A percentile compares a stretch with the other conserved stretches of the same genome.
phyloP scores from a whole-genome alignment of 2,329 filamentous ascomycete species.

The Clonostachys solani region DNA sequence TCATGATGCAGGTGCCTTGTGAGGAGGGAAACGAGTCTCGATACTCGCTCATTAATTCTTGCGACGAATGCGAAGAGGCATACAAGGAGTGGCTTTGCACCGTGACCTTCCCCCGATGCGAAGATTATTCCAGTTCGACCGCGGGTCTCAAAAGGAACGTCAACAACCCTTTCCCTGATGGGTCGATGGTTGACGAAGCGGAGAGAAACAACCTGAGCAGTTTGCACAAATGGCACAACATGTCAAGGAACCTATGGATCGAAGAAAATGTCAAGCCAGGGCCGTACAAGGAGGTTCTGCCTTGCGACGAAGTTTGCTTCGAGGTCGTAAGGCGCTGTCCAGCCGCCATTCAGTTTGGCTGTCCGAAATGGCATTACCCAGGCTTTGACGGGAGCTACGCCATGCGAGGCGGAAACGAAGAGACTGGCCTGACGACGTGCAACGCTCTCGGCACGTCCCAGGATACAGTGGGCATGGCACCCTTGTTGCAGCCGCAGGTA shows the following conservation, averaged over 20 bases:
- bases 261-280: conserved; percentile 71
- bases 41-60: conserved; percentile 78
- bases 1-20: conserved; percentile 80
- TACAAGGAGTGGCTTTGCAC: conserved; percentile 97
- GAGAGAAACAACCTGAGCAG: conserved; percentile 12
- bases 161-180: conserved; percentile 65
- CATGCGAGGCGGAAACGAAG: conserved; percentile 10
- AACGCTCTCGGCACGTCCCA: conserved; percentile 27
- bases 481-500: conserved; percentile 7
- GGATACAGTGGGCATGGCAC: conserved; percentile 19
- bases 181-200: conserved; percentile 43
- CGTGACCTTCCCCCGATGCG: conserved; percentile 87
- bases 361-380: conserved; percentile 47
- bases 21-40: conserved; percentile 67
- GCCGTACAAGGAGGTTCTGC: conserved; percentile 89
- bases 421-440: conserved; percentile 19
- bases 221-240: conserved; percentile 18
- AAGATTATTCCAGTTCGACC: conserved; percentile 64
- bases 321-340: conserved; percentile 83
- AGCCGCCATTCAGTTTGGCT: conserved; percentile 67
- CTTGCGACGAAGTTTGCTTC: conserved; percentile 85
- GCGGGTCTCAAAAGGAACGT: conserved; percentile 59
- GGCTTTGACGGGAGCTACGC: conserved; percentile 31
- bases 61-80: conserved; percentile 69
- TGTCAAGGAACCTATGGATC: conserved; percentile 68